Percentiles rank a stretch among this genome's conserved stretches.
These are phyloP conservation scores for Heritiera littoralis DNA, from an alignment of 345 rosid species.

Conservation along the genomic window DNA sequence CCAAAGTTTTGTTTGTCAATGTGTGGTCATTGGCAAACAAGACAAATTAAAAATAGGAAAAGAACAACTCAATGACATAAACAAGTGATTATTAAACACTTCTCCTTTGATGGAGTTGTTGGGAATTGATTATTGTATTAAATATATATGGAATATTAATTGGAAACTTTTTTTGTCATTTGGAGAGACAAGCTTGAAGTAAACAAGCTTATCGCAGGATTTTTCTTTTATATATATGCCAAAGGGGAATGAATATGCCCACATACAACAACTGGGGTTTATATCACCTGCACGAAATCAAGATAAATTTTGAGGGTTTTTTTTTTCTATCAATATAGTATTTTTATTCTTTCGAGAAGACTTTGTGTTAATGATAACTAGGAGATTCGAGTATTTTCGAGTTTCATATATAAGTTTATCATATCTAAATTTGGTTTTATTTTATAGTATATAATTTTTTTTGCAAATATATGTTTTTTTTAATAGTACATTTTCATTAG, in stretches of 20 bases:
- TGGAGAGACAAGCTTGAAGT: conserved; percentile 10
- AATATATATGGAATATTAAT: background rate
- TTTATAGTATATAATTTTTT: background rate
- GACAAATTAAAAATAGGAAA: background rate
- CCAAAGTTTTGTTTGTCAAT: conserved; percentile 8
- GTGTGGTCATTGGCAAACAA: background rate
- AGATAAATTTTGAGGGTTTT: background rate
- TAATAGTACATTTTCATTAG: no score
- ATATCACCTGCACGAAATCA: background rate
- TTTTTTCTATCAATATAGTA: background rate
- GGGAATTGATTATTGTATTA: background rate
- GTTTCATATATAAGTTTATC: no score
- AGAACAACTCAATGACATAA: conserved; percentile 25
- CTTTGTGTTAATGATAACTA: no score
- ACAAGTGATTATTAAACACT: background rate
- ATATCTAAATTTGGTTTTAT: background rate
- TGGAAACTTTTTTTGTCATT: conserved; percentile 15
- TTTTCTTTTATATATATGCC: conserved; percentile 22
- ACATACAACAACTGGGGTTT: background rate
- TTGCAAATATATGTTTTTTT: no score
- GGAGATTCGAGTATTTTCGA: no score
- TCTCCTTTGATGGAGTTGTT: conserved; percentile 30
- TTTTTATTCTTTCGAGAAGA: background rate
- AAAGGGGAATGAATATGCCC: conserved; percentile 33
- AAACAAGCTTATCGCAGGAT: conserved; percentile 36